Conservation (phyloP, 1,139 yeast species). For the Diutina siamensis region DNA sequence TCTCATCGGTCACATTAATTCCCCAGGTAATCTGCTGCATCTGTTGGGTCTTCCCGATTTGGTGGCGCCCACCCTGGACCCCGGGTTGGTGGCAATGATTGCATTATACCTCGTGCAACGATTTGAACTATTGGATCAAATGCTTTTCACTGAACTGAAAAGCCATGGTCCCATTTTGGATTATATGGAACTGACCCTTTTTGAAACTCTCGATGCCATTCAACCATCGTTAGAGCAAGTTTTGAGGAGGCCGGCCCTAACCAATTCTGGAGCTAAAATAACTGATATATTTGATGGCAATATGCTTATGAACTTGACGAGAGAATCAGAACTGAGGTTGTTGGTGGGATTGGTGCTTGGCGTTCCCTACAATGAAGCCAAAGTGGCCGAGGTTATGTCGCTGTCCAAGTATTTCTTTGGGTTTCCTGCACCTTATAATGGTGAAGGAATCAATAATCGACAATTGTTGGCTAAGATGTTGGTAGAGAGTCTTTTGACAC, state of each 20-base stretch:
- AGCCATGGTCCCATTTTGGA: neutral
- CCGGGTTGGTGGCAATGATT: conserved; percentile 4
- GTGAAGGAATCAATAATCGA: neutral
- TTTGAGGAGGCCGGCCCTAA: neutral
- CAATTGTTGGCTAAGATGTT: neutral
- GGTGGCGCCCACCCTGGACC: neutral
- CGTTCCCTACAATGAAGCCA: neutral
- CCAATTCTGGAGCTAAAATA: neutral
- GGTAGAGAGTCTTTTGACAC: neutral
- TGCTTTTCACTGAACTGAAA: neutral
- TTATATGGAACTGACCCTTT: neutral
- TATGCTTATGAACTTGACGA: neutral
- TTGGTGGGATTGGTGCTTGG: neutral
- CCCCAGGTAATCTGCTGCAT: neutral
- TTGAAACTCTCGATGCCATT: conserved; percentile 1
- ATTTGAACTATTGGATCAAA: neutral
- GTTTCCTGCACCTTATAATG: neutral
- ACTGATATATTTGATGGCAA: conserved; percentile 1
- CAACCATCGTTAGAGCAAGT: neutral
- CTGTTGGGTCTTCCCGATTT: neutral
- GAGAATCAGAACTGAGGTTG: neutral
- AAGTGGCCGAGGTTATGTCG: neutral
- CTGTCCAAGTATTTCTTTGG: neutral
- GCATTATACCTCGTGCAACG: conserved; percentile 1
- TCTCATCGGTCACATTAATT: neutral